Conservation (phyloP, 2,329 filamentous ascomycete species). For the Calonectria hawksworthii region DNA sequence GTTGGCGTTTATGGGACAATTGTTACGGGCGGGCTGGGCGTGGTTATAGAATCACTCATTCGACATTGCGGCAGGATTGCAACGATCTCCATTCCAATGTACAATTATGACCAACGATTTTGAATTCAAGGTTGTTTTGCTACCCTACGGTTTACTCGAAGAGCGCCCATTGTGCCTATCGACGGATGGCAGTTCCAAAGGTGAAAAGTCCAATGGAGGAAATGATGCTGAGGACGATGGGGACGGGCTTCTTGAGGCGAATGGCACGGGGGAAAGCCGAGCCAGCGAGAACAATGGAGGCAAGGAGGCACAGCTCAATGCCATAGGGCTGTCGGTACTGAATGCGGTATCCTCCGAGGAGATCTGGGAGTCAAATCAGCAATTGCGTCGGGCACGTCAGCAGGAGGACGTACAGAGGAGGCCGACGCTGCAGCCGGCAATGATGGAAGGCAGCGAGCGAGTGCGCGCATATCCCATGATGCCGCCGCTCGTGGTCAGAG, state of each 20-base stretch:
- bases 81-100: slow-evolving; percentile 29
- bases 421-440: slow-evolving; percentile 88
- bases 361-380: slow-evolving; percentile 63
- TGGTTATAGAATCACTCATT: slow-evolving; percentile 28
- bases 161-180: slow-evolving; percentile 46
- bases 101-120: slow-evolving; percentile 19
- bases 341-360: slow-evolving; percentile 85
- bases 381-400: background rate
- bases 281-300: slow-evolving; percentile 86
- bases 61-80: slow-evolving; percentile 26
- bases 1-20: slow-evolving; percentile 32
- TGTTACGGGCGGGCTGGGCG: slow-evolving; percentile 9
- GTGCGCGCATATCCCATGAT: slow-evolving; percentile 89
- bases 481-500: slow-evolving; percentile 88
- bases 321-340: slow-evolving; percentile 83
- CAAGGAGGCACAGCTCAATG: slow-evolving; percentile 88
- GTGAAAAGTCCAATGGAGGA: slow-evolving; percentile 83
- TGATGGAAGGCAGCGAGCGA: slow-evolving; percentile 87
- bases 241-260: slow-evolving; percentile 86
- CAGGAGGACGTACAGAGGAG: slow-evolving; percentile 63
- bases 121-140: slow-evolving; percentile 16
- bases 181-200: slow-evolving; percentile 79
- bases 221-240: slow-evolving; percentile 82
- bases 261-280: slow-evolving; percentile 90
- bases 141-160: background rate